These are phyloP conservation scores for Termitomyces sp. DNA, from an alignment of 768 basidiomycete genomes.

Conservation along the genomic window DNA sequence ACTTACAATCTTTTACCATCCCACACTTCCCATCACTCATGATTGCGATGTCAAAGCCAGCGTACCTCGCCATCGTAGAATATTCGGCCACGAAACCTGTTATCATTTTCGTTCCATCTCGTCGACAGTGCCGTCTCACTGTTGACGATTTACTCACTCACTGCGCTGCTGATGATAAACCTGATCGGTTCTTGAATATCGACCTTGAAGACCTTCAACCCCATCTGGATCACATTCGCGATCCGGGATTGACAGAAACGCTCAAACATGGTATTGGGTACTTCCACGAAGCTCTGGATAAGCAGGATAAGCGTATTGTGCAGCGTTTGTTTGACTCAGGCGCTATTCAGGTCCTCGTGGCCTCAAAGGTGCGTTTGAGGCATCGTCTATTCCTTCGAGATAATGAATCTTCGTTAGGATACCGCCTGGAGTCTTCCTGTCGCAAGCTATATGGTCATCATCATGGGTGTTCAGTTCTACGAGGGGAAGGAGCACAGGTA, in stretches of 20 bases:
- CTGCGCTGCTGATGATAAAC: conserved; percentile 80
- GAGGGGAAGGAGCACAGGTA: conserved; percentile 99
- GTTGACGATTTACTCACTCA: conserved; percentile 89
- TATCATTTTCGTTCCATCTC: conserved; percentile 87
- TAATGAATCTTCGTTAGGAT: conserved; percentile 44
- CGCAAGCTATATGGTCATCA: conserved; percentile 94
- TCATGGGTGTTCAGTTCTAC: conserved; percentile 98
- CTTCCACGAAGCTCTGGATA: conserved; percentile 90
- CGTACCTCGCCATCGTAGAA: conserved; percentile 88
- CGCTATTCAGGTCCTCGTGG: conserved; percentile 91
- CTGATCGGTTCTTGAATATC: conserved; percentile 85
- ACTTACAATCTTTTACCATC: conserved; percentile 90
- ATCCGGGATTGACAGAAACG: conserved; percentile 69
- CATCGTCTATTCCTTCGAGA: not conserved
- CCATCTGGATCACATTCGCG: conserved; percentile 80
- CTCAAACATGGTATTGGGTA: conserved; percentile 89
- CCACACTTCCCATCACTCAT: conserved; percentile 99
- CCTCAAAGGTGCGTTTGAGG: conserved; percentile 63
- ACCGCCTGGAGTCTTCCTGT: conserved; percentile 95
- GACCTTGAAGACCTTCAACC: conserved; percentile 77
- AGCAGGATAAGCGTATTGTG: conserved; percentile 91
- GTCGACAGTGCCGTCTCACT: conserved; percentile 90
- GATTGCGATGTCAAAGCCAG: conserved; percentile 99
- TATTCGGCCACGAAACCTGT: conserved; percentile 82
- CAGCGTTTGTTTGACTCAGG: conserved; percentile 90